Evolutionary conservation across 2,329 filamentous ascomycete genomes (phyloP).

Genomic region (Trichocomaceae sp.): DNA sequence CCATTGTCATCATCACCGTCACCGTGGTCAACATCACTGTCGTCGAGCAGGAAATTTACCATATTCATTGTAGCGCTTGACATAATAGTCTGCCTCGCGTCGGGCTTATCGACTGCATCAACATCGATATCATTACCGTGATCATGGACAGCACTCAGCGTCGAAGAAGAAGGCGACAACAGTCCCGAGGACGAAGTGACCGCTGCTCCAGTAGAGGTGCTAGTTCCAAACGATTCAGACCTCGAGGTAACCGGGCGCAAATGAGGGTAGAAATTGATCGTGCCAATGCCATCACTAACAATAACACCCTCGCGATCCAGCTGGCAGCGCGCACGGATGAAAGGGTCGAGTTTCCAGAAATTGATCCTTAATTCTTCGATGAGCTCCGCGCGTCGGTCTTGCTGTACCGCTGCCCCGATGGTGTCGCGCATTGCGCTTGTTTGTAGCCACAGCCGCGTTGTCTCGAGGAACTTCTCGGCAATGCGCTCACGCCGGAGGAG

Average conservation of each 20-base stretch:
- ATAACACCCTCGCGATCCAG: constrained; percentile 77
- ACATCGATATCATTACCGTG: not conserved
- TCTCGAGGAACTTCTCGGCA: constrained; percentile 64
- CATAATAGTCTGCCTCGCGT: not conserved
- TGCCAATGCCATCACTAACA: constrained; percentile 49
- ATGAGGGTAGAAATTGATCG: constrained; percentile 60
- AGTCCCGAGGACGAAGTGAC: constrained; percentile 1
- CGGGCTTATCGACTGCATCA: not conserved
- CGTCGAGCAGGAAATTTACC: not conserved
- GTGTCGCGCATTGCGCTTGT: constrained; percentile 39
- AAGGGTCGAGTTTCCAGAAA: constrained; percentile 88
- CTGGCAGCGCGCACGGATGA: constrained; percentile 66
- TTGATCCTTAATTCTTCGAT: constrained; percentile 61
- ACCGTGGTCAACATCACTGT: not conserved
- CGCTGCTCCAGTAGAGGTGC: not conserved
- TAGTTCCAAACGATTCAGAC: not conserved
- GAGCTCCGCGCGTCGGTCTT: constrained; percentile 53
- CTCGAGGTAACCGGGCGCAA: not conserved
- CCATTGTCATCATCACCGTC: not conserved
- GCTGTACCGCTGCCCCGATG: constrained; percentile 42
- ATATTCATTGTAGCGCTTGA: not conserved
- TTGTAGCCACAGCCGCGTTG: constrained; percentile 67
- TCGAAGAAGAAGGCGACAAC: constrained; percentile 2
- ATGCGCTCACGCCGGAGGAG: constrained; percentile 57
- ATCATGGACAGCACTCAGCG: not conserved